Conservation (phyloP, 305 asterid genomes). For the Plantago coronopus region DNA sequence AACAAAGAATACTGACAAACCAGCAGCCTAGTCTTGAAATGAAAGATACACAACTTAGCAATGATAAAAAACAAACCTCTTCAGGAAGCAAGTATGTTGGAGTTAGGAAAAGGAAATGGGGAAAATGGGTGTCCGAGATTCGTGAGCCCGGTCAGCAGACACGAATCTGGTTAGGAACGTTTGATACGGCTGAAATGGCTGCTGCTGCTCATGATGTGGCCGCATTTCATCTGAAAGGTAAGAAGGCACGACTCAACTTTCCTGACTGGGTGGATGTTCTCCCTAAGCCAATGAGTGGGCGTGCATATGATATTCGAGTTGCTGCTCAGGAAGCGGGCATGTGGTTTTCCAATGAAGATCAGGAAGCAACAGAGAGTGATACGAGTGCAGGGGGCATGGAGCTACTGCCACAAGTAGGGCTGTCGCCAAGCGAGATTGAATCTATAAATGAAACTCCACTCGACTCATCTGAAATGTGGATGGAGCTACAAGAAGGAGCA, state of each 20-base stretch:
- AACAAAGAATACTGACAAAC: too few relatives aligned
- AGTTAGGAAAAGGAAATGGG: conserved; percentile 66
- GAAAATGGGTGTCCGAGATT: conserved; percentile 74
- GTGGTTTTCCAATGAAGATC: conserved; percentile 22
- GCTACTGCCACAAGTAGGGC: conserved; percentile 26
- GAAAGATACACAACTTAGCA: too few relatives aligned
- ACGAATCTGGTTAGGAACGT: conserved; percentile 68
- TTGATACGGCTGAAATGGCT: conserved; percentile 64
- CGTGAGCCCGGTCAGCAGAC: conserved; percentile 59
- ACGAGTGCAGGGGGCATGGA: conserved; percentile 11
- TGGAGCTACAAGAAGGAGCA: conserved; percentile 22
- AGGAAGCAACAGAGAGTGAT: neutral
- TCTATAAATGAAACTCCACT: conserved; percentile 58
- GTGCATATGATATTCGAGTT: conserved; percentile 42
- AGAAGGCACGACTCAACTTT: conserved; percentile 46
- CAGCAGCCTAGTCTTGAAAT: too few relatives aligned
- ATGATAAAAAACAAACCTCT: too few relatives aligned
- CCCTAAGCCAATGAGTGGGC: conserved; percentile 46
- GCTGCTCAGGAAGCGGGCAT: conserved; percentile 64
- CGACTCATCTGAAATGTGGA: conserved; percentile 62
- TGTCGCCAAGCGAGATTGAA: conserved; percentile 53
- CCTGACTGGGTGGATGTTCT: conserved; percentile 39
- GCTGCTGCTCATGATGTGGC: conserved; percentile 69
- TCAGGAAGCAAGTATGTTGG: conserved; percentile 31
- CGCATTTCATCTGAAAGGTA: conserved; percentile 55